phyloP scores from a whole-genome alignment of 2,329 filamentous ascomycete species.

The Exophiala phaeomuriformis region DNA sequence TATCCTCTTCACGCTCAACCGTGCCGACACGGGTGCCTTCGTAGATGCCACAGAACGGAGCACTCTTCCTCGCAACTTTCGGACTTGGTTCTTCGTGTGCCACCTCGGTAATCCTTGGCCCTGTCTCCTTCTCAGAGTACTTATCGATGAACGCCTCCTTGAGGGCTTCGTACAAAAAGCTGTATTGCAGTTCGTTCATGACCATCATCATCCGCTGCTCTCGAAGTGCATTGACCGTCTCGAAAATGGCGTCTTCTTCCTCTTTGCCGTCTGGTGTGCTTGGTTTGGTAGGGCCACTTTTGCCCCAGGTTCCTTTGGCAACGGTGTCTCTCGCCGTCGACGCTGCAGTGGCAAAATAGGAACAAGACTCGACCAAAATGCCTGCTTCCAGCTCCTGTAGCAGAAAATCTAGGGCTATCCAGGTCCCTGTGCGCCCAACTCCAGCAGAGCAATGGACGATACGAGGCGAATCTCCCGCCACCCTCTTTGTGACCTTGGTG shows the following conservation, averaged over 20 bases:
- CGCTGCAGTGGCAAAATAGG: slow-evolving; percentile 3
- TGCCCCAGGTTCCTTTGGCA: slow-evolving; percentile 24
- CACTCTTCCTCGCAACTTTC: slow-evolving; percentile 19
- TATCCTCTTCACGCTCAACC: slow-evolving; percentile 13
- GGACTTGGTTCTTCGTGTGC: slow-evolving; percentile 18
- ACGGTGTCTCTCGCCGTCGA: neutral
- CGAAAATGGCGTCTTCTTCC: slow-evolving; percentile 61
- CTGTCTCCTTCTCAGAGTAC: slow-evolving; percentile 36
- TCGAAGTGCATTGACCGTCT: slow-evolving; percentile 71
- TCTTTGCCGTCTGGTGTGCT: slow-evolving; percentile 33
- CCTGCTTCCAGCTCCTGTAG: slow-evolving; percentile 73
- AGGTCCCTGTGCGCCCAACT: slow-evolving; percentile 88
- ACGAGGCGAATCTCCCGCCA: slow-evolving; percentile 57
- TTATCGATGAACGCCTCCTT: slow-evolving; percentile 65
- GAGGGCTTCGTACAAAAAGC: slow-evolving; percentile 83
- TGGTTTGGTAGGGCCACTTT: slow-evolving; percentile 30
- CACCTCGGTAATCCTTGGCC: slow-evolving; percentile 15
- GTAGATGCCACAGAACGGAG: slow-evolving; percentile 14
- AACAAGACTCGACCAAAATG: slow-evolving; percentile 44
- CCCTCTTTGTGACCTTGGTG: slow-evolving; percentile 42
- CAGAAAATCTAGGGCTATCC: slow-evolving; percentile 91
- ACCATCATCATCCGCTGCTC: slow-evolving; percentile 95
- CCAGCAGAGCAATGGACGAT: slow-evolving; percentile 86
- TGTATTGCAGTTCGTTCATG: slow-evolving; percentile 74
- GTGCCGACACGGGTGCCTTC: slow-evolving; percentile 2